phyloP scores from a whole-genome alignment of 2,329 filamentous ascomycete genomes.

The Colletotrichum plurivorum region DNA sequence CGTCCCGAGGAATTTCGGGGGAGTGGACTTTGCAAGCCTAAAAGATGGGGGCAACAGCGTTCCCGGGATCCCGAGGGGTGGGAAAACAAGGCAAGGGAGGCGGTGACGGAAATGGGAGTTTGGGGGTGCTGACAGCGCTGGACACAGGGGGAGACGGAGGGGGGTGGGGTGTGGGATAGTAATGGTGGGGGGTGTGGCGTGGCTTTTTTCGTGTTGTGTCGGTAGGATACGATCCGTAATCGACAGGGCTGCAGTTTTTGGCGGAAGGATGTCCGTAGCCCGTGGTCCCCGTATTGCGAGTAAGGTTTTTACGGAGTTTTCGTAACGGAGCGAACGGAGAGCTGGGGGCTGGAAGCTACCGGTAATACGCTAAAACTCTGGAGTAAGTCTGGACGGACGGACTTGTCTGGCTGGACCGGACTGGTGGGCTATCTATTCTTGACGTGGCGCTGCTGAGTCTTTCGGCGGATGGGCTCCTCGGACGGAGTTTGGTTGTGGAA shows the following conservation, averaged over 20 bases:
- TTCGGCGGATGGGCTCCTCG: neutral
- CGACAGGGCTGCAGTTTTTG: constrained; percentile 22
- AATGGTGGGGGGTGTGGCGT: constrained; percentile 4
- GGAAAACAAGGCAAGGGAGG: constrained; percentile 41
- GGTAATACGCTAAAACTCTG: neutral
- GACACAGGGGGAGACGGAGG: constrained; percentile 2
- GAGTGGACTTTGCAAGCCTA: constrained; percentile 37
- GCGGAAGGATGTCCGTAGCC: constrained; percentile 34
- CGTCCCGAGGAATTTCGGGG: constrained; percentile 39
- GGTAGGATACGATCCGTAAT: constrained; percentile 5
- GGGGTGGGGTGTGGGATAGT: constrained; percentile 20
- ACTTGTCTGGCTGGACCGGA: constrained; percentile 2
- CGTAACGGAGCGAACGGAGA: neutral
- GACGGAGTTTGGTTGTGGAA: constrained; percentile 5
- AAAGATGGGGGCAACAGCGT: constrained; percentile 36
- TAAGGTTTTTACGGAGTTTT: neutral
- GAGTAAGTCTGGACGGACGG: neutral
- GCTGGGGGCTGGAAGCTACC: no score
- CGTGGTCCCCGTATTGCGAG: neutral
- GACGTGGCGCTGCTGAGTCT: constrained; percentile 34
- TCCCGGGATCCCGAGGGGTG: constrained; percentile 38
- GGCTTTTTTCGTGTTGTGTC: neutral
- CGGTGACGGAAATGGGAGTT: constrained; percentile 36
- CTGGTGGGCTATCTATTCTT: constrained; percentile 28
- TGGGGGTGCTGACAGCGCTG: constrained; percentile 26